Conservation (phyloP, 2,329 filamentous ascomycete genomes). For the Colletotrichum sp. region DNA sequence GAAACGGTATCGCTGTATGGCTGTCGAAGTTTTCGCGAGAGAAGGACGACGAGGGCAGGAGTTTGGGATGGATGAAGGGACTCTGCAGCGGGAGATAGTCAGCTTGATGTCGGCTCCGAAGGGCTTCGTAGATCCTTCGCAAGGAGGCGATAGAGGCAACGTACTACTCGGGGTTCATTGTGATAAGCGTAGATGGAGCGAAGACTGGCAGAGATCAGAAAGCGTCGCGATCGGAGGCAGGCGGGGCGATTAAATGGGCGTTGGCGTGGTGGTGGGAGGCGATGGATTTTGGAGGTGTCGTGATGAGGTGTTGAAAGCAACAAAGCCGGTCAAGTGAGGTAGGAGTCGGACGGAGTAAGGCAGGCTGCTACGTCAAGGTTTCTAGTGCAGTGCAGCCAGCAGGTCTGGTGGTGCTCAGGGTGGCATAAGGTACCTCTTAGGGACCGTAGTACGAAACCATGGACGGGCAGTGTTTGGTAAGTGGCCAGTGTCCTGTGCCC, state of each 20-base stretch:
- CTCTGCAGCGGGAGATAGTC: constrained; percentile 22
- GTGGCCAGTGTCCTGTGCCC: constrained; percentile 8
- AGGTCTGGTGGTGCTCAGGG: background rate
- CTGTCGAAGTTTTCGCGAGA: background rate
- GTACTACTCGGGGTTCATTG: constrained; percentile 93
- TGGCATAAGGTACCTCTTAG: background rate
- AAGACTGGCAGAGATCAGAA: constrained; percentile 8
- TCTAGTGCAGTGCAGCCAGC: constrained; percentile 1
- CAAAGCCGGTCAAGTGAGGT: constrained; percentile 22
- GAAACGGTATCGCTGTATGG: background rate
- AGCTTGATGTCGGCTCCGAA: constrained; percentile 20
- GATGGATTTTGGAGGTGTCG: constrained; percentile 18
- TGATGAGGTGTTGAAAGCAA: constrained; percentile 21
- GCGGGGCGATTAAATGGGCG: constrained; percentile 10
- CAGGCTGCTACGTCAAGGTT: constrained; percentile 22
- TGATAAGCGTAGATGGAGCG: constrained; percentile 44
- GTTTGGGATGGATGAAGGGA: background rate
- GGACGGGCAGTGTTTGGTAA: background rate
- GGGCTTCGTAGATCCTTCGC: background rate
- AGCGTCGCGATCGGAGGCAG: background rate
- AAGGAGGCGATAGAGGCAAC: constrained; percentile 40
- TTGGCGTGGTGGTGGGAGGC: constrained; percentile 6
- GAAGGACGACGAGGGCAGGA: background rate
- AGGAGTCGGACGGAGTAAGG: constrained; percentile 19
- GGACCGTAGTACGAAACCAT: background rate